Base-by-base conservation (phyloP, 257 asterid species). In the Primulina huaijiensis region DNA sequence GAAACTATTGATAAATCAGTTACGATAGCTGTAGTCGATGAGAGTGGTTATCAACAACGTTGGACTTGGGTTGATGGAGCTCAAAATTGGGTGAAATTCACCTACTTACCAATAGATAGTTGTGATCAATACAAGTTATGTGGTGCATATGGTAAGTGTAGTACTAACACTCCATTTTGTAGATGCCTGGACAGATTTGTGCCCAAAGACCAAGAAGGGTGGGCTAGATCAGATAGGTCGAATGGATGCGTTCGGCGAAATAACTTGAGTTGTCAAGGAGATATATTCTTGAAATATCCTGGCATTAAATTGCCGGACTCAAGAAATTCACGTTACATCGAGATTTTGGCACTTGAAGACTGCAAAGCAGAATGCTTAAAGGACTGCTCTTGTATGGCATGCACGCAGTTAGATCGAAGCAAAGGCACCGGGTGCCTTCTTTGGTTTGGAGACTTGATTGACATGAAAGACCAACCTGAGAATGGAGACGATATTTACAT, bases 401-500 rank as follows among this genome's bases (percentile, higher is more conserved):
- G 61, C 11, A 5, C 70, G 0, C 58, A 61, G 29, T 21, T 60
- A 3, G 63, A 76, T 60, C 60, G 63, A 11, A 30, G 30, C 4
- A 62, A 25, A 5, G 27, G 71, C n/a, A 69, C 56, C 25, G 79
- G 84, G 20, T 80, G 79, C 56, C 58, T 75, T 60, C 61, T 9
- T 16, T 72, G 78, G 81, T 72, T 72, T 1, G 65, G 52, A 7
- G 81, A 76, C 16, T 73, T 76, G 73, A 46, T n/a, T 23, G 82
- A 80, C 27, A 38, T 74, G 11, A 70, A 66, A 69, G 76, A 60
- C 14, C 17, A 29, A 14, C 12, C 29, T 27, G 5, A 23, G 30
- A 2, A 61, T 57, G 72, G 64, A 23, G 55, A 72, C 10, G 61
- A 72, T 30, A 58, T 77, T 34, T 77, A 77, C 62, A 68, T 77